phyloP scores from a whole-genome alignment of 1,284 basidiomycete genomes.

The Schizophyllum amplum region DNA sequence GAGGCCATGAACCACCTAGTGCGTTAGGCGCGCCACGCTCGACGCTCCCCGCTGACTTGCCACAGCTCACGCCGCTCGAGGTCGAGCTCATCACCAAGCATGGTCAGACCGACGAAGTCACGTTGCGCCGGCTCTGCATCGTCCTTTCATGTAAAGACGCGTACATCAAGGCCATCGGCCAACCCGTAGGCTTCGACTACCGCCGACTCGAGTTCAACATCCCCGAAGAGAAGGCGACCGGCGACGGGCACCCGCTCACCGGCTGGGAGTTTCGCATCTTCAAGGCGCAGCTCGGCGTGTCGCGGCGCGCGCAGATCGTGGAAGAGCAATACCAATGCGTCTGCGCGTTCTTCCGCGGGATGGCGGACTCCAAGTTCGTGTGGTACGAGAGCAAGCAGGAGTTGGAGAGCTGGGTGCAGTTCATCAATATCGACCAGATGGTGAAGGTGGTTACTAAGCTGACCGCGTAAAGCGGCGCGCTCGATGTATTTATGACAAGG shows the following conservation, averaged over 20 bases:
- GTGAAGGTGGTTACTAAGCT: constrained; percentile 68
- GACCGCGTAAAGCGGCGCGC: constrained; percentile 37
- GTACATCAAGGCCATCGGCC: constrained; percentile 75
- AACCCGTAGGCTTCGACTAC: constrained; percentile 71
- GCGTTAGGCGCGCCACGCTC: constrained; percentile 12
- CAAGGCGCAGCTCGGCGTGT: constrained; percentile 60
- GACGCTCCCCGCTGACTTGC: not conserved
- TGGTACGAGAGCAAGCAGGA: constrained; percentile 60
- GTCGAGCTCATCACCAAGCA: constrained; percentile 35
- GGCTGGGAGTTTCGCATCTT: constrained; percentile 83
- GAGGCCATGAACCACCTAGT: constrained; percentile 73
- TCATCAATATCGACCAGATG: constrained; percentile 73
- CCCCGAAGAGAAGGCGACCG: constrained; percentile 46
- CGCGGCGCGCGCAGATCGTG: constrained; percentile 41
- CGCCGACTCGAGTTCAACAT: constrained; percentile 74
- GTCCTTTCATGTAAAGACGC: constrained; percentile 69
- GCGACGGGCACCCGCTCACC: constrained; percentile 55
- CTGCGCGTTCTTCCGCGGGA: constrained; percentile 65
- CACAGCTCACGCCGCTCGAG: constrained; percentile 58
- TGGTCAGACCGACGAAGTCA: constrained; percentile 49
- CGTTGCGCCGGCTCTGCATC: constrained; percentile 65
- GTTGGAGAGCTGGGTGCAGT: constrained; percentile 70
- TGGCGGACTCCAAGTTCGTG: constrained; percentile 51
- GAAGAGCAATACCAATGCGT: constrained; percentile 68
- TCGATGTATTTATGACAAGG: not conserved